Percentiles rank a stretch among this genome's conserved stretches.
Evolutionary conservation across 192 early-diverging fungal species (phyloP).

Genomic region (Spizellomyces sp.): DNA sequence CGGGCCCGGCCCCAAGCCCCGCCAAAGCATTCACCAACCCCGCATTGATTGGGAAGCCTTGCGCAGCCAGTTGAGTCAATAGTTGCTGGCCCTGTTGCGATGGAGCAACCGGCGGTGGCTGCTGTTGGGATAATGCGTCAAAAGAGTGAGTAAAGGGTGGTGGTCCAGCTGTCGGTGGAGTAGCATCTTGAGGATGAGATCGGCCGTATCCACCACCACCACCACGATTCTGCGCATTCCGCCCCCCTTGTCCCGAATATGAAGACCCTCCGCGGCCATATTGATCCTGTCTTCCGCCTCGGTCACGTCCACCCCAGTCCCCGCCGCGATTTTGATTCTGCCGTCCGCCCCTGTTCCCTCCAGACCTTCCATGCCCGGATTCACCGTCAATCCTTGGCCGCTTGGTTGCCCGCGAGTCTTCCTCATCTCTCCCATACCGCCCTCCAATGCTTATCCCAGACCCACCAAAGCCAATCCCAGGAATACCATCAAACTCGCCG

Average conservation of each 20-base stretch:
- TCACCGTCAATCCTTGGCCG: neutral
- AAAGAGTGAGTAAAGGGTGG: neutral
- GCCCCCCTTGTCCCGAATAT: neutral
- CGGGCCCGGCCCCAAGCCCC: too few relatives aligned
- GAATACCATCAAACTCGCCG: constrained; percentile 2
- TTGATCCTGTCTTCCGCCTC: neutral
- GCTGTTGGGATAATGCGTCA: neutral
- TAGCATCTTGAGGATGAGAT: too few relatives aligned
- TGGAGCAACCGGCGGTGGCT: neutral
- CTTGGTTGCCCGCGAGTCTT: neutral
- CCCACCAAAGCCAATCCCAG: neutral
- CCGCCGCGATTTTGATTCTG: neutral
- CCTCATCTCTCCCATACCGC: neutral
- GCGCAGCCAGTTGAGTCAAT: constrained; percentile 26
- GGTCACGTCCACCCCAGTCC: neutral
- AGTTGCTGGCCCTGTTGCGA: constrained; percentile 15
- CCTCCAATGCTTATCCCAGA: neutral
- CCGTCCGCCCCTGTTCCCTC: neutral
- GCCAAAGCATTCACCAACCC: constrained; percentile 14
- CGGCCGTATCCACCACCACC: neutral
- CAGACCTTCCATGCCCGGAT: neutral
- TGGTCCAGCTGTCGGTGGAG: too few relatives aligned
- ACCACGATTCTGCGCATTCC: neutral
- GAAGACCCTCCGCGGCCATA: neutral
- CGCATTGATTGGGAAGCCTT: constrained; percentile 20